Evolutionary conservation across 495 filamentous ascomycete genomes (phyloP), one percentile per base, ranked within the genome.

Genomic region (Talaromyces trachyspermus): DNA sequence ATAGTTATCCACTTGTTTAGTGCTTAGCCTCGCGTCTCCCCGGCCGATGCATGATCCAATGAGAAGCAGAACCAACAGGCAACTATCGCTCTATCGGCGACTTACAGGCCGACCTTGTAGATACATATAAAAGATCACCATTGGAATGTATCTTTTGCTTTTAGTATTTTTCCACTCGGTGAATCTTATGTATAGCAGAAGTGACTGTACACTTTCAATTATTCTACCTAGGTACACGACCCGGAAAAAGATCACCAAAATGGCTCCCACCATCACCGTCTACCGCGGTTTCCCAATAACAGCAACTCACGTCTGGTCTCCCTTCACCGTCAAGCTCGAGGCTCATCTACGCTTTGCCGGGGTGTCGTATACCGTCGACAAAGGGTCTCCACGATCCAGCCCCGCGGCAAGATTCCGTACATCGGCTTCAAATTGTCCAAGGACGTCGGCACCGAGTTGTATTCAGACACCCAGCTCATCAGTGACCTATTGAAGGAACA

Each of bases 291-390:
- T 69, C 52, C 57, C 60, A 26, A 52, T 53, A 10, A 25, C 49
- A 3, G 58, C 59, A 3, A 50, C 40, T 36, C 72, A 83, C 53
- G 66, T 71, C 46, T 81, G 78, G 78, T 84, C 81, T 0, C 80
- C 82, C 15, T 85, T 81, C 53, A 79, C 80, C 41, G 77, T 55
- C 27, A 86, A 85, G 58, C 70, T 84, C 44, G 81, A 86, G 52
- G 64, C 75, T 19, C 79, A 79, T 1, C 65, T 86, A 6, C 79
- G 81, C 18, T 70, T 81, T 45, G 68, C 62, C 4, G 59, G 59
- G 0, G 32, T 82, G 10, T 35, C 61, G 0, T 84, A 86, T 59
- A 44, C 36, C 2, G 50, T 54, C 3, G 71, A 66, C 0, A 24
- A 47, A 0, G 81, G 80, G 0, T 75, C 71, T 0, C 38, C 0